Evolutionary conservation across 768 basidiomycete genomes (phyloP).

Genomic region (Termitomyces sp.): DNA sequence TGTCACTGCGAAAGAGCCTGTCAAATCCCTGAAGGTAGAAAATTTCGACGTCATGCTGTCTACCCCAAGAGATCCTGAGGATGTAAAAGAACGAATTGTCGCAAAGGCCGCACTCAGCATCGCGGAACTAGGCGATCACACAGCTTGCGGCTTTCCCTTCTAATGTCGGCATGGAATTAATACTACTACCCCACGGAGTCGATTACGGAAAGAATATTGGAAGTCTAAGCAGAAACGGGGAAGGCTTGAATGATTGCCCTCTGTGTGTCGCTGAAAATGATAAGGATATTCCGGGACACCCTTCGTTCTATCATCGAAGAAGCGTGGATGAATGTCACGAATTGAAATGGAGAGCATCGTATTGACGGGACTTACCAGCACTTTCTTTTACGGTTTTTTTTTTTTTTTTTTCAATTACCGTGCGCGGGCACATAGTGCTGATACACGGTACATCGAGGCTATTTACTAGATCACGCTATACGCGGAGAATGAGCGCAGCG

Average conservation of each 20-base stretch:
- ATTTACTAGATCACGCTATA: too few species aligned
- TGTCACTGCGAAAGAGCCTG: conserved; percentile 12
- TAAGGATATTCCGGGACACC: conserved; percentile 22
- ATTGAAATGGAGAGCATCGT: conserved; percentile 94
- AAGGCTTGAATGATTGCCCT: conserved; percentile 3
- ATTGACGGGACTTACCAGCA: conserved; percentile 65
- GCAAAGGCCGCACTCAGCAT: conserved; percentile 94
- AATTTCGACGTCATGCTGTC: conserved; percentile 6
- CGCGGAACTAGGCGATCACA: conserved; percentile 74
- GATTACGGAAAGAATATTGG: not conserved
- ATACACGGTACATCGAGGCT: too few species aligned
- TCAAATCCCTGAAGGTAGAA: conserved; percentile 9
- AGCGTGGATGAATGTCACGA: conserved; percentile 62
- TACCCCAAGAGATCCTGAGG: conserved; percentile 42
- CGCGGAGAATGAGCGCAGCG: too few species aligned
- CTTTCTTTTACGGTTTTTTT: too few species aligned
- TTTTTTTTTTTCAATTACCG: too few species aligned
- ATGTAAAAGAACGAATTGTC: conserved; percentile 81
- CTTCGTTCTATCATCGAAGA: conserved; percentile 69
- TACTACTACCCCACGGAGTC: conserved; percentile 44
- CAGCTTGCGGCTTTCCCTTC: not conserved
- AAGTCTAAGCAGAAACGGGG: not conserved
- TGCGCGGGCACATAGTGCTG: too few species aligned
- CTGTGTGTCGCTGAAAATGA: conserved; percentile 11
- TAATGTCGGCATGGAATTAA: conserved; percentile 24